Evolutionary conservation across 129 eudicot species (phyloP).

Genomic region (Lactuca sativa): DNA sequence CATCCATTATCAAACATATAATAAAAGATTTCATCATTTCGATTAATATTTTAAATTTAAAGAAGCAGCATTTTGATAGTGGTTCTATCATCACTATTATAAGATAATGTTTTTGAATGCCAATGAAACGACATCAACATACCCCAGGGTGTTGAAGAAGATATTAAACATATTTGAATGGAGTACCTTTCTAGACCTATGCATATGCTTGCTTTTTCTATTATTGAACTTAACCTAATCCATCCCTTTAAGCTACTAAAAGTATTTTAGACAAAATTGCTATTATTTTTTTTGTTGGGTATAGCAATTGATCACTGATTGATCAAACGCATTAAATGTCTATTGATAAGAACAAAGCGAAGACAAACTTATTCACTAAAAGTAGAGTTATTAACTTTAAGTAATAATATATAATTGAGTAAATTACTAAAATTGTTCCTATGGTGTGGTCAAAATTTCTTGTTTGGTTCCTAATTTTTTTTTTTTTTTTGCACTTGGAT

Average conservation of each 20-base stretch:
- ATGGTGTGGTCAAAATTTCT: no score
- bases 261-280: neutral
- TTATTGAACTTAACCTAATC: neutral
- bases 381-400: no score
- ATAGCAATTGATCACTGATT: neutral
- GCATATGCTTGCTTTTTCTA: neutral
- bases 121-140: conserved; percentile 8
- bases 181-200: conserved; percentile 15
- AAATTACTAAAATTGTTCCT: no score
- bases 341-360: neutral
- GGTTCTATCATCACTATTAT: conserved; percentile 21
- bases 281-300: neutral
- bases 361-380: no score
- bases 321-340: neutral
- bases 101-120: conserved; percentile 17
- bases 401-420: no score
- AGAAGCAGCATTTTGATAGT: conserved; percentile 1
- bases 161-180: conserved; percentile 28
- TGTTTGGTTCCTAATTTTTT: no score
- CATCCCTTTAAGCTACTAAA: neutral
- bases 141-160: conserved; percentile 24
- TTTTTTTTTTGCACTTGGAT: no score
- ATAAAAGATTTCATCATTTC: neutral
- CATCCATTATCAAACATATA: no score
- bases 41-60: neutral